phyloP scores from a whole-genome alignment of 2,329 filamentous ascomycete genomes.

The Pseudogymnoascus sp. region DNA sequence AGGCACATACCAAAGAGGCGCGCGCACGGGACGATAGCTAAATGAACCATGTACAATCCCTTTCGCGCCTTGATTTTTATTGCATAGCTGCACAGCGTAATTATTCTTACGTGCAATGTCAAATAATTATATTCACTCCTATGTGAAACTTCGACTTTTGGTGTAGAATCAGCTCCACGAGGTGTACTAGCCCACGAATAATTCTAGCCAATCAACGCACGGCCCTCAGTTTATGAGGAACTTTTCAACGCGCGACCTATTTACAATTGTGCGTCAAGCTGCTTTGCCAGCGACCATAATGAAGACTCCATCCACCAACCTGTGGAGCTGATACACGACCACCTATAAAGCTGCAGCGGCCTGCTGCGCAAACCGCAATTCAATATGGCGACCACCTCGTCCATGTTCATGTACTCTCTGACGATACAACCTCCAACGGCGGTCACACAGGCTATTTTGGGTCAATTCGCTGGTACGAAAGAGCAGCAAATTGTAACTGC shows the following conservation, averaged over 20 bases:
- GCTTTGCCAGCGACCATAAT: constrained; percentile 8
- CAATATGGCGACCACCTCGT: constrained; percentile 89
- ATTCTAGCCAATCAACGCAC: constrained; percentile 6
- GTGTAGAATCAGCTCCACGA: not conserved
- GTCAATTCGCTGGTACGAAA: constrained; percentile 92
- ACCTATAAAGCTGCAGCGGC: constrained; percentile 21
- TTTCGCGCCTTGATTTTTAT: not conserved
- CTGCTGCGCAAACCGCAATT: constrained; percentile 20
- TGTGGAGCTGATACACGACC: constrained; percentile 8
- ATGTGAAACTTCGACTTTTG: not conserved
- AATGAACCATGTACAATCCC: not conserved
- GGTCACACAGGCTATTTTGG: constrained; percentile 82
- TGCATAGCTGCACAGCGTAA: not conserved
- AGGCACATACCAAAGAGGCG: not conserved
- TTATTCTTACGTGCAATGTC: not conserved
- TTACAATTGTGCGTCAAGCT: constrained; percentile 4
- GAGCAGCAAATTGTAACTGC: constrained; percentile 96
- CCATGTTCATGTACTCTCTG: constrained; percentile 97
- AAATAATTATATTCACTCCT: not conserved
- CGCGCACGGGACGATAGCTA: not conserved
- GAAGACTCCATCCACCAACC: constrained; percentile 4
- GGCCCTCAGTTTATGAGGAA: constrained; percentile 6
- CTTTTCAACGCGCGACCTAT: constrained; percentile 7
- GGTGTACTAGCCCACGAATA: not conserved
- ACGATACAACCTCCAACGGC: constrained; percentile 89